A percentile compares a stretch with the other conserved stretches of the same genome.
Conservation (phyloP, 345 rosid genomes). For the Arabidopsis thaliana region DNA sequence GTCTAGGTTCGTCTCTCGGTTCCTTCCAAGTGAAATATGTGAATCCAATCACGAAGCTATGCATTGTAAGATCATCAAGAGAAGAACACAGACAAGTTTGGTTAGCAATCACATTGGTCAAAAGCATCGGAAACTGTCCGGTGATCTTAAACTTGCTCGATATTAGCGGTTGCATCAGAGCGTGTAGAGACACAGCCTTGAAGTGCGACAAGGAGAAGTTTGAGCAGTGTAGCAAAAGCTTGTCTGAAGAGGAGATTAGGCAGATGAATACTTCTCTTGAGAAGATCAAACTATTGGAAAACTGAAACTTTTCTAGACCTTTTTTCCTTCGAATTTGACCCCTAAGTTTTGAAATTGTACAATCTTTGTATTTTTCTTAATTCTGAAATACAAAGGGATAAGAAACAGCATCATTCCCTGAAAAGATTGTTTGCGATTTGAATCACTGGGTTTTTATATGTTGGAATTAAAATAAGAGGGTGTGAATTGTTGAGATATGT, state of each 20-base stretch:
- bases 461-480: not conserved
- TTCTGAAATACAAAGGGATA: not conserved
- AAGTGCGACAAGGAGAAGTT: conserved; percentile 82
- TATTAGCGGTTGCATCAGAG: conserved; percentile 68
- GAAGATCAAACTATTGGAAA: conserved; percentile 67
- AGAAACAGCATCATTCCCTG: not conserved
- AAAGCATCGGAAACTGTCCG: conserved; percentile 63
- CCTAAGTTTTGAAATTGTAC: conserved; percentile 13
- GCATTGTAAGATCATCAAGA: conserved; percentile 71
- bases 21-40: conserved; percentile 77
- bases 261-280: conserved; percentile 67
- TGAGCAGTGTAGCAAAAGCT: conserved; percentile 55
- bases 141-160: conserved; percentile 73
- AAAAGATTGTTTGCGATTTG: not conserved
- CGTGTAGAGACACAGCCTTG: conserved; percentile 69
- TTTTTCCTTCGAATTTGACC: conserved; percentile 14
- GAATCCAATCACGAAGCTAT: conserved; percentile 74
- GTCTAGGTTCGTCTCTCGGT: conserved; percentile 71
- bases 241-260: conserved; percentile 57
- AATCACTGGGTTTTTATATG: not conserved
- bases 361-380: not conserved
- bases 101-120: conserved; percentile 78
- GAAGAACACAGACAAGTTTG: conserved; percentile 76
- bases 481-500: not conserved
- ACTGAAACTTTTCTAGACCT: conserved; percentile 2